These are phyloP conservation scores for Mycocalia duriaeana DNA, from an alignment of 1,284 basidiomycete genomes.

Conservation along the genomic window DNA sequence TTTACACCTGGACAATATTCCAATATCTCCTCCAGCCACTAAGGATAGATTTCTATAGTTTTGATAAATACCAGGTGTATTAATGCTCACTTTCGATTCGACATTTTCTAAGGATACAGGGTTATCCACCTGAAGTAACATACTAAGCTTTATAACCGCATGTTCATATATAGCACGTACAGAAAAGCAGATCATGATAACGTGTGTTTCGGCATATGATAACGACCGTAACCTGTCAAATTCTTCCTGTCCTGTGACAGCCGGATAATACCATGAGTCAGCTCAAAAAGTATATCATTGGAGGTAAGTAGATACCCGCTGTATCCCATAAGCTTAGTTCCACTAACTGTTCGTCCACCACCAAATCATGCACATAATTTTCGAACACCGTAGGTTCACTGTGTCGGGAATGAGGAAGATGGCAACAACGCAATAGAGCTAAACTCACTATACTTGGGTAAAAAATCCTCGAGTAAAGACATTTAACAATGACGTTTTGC, in stretches of 20 bases:
- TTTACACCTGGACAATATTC: conserved; percentile 93
- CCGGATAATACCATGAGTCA: neutral
- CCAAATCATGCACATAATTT: conserved; percentile 86
- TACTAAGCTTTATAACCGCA: conserved; percentile 1
- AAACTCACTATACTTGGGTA: conserved; percentile 82
- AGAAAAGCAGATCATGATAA: conserved; percentile 92
- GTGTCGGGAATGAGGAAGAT: conserved; percentile 3
- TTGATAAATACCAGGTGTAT: too few species aligned
- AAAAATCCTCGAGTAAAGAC: conserved; percentile 86
- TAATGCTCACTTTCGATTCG: conserved; percentile 78
- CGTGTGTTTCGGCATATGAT: conserved; percentile 92
- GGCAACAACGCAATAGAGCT: neutral
- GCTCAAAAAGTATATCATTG: too few species aligned
- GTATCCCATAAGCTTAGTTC: conserved; percentile 97
- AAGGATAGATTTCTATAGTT: too few species aligned
- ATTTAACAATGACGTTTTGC: conserved; percentile 79
- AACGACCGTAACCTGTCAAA: conserved; percentile 89
- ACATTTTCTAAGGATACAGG: conserved; percentile 90
- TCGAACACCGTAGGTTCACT: conserved; percentile 92
- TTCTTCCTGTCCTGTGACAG: conserved; percentile 81
- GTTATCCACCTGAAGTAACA: conserved; percentile 69
- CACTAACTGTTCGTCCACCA: conserved; percentile 77
- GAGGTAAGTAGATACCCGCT: conserved; percentile 60
- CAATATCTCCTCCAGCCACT: conserved; percentile 88
- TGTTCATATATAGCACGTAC: conserved; percentile 37